phyloP scores from a whole-genome alignment of 2,329 filamentous ascomycete species.

The Knufia fluminis region DNA sequence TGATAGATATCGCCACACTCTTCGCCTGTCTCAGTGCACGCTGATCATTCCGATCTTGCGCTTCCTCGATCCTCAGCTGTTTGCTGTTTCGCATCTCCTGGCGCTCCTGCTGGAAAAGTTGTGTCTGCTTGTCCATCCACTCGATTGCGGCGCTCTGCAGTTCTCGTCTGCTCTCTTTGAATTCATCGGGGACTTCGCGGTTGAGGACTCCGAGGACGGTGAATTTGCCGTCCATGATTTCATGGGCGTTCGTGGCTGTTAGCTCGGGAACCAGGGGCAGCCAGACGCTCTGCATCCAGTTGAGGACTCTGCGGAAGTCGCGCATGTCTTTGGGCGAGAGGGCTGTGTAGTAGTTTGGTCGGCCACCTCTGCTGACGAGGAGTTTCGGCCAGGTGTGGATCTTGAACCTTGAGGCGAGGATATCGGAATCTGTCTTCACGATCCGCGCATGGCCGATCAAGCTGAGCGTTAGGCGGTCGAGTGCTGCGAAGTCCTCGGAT shows the following conservation, averaged over 20 bases:
- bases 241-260: constrained; percentile 78
- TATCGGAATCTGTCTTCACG: constrained; percentile 77
- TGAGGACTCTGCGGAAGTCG: constrained; percentile 67
- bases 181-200: constrained; percentile 68
- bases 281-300: constrained; percentile 97
- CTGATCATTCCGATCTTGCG: constrained; percentile 84
- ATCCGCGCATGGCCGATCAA: constrained; percentile 86
- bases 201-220: constrained; percentile 89
- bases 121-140: constrained; percentile 95
- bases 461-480: constrained; percentile 77
- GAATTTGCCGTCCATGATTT: constrained; percentile 90
- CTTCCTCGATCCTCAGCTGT: constrained; percentile 90
- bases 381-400: constrained; percentile 95
- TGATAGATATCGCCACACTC: constrained; percentile 83
- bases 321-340: constrained; percentile 88
- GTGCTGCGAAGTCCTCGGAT: constrained; percentile 77
- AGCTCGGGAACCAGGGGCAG: constrained; percentile 90
- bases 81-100: constrained; percentile 92
- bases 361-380: constrained; percentile 77
- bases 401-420: constrained; percentile 74
- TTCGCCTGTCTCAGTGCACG: constrained; percentile 79
- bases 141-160: constrained; percentile 92
- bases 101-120: constrained; percentile 82
- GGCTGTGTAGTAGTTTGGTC: constrained; percentile 81
- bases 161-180: constrained; percentile 69